phyloP scores from a whole-genome alignment of 768 basidiomycete species.

The Lentinus brumalis region DNA sequence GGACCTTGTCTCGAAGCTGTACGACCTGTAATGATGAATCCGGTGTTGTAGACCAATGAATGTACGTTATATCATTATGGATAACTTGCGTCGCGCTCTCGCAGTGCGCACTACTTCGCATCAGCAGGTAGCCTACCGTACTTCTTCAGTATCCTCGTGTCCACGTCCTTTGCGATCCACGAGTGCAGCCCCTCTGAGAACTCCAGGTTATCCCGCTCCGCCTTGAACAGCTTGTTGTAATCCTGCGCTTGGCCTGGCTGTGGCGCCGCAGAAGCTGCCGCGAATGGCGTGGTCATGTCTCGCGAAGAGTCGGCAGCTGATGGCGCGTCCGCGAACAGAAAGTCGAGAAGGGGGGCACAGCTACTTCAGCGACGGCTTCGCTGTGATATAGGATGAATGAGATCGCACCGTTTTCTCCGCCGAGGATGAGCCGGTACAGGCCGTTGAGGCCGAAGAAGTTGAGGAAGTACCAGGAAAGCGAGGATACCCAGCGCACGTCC shows the following conservation, averaged over 20 bases:
- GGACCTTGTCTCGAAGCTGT: slow-evolving; percentile 16
- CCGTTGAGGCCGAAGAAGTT: slow-evolving; percentile 98
- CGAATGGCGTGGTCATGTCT: slow-evolving; percentile 75
- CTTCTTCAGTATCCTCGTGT: slow-evolving; percentile 73
- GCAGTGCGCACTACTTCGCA: neutral
- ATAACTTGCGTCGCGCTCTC: slow-evolving; percentile 6
- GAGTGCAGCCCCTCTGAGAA: slow-evolving; percentile 84
- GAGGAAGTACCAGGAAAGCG: slow-evolving; percentile 98
- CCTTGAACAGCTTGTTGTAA: slow-evolving; percentile 85
- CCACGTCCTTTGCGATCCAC: slow-evolving; percentile 84
- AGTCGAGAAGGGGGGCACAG: slow-evolving; percentile 13
- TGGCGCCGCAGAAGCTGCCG: slow-evolving; percentile 47
- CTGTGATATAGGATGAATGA: slow-evolving; percentile 3
- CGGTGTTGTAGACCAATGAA: slow-evolving; percentile 13
- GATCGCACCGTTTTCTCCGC: slow-evolving; percentile 80
- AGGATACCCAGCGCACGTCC: slow-evolving; percentile 99
- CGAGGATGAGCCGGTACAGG: slow-evolving; percentile 90
- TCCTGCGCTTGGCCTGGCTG: slow-evolving; percentile 70
- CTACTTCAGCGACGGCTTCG: slow-evolving; percentile 10
- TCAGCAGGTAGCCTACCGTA: slow-evolving; percentile 48
- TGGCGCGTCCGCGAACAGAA: slow-evolving; percentile 9
- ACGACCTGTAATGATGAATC: slow-evolving; percentile 13
- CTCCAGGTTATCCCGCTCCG: slow-evolving; percentile 90
- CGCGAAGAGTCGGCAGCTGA: slow-evolving; percentile 79
- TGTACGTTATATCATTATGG: slow-evolving; percentile 21